phyloP scores from a whole-genome alignment of 306 rosid species.

The Bauhinia variegata region DNA sequence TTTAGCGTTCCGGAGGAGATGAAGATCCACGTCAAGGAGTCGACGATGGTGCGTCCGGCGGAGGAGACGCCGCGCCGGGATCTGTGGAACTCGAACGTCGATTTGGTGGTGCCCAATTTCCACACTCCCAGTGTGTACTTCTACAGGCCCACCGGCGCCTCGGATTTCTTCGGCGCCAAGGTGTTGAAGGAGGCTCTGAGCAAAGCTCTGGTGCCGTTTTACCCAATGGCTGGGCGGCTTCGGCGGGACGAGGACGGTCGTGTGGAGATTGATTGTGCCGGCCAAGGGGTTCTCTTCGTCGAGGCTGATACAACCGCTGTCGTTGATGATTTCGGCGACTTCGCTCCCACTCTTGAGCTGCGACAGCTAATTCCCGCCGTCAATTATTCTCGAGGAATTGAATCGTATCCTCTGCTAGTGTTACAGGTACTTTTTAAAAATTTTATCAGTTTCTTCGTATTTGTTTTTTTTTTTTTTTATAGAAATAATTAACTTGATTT shows the following conservation, averaged over 20 bases:
- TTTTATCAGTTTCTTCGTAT: not conserved
- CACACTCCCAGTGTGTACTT: constrained; percentile 85
- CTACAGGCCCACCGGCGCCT: constrained; percentile 49
- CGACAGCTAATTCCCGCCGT: constrained; percentile 75
- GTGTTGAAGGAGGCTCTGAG: constrained; percentile 63
- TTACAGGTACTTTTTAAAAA: constrained; percentile 57
- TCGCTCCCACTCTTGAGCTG: constrained; percentile 76
- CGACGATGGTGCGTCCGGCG: constrained; percentile 73
- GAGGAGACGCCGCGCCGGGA: constrained; percentile 53
- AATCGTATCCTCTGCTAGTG: constrained; percentile 62
- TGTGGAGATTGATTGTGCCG: constrained; percentile 74
- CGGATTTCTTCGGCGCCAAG: constrained; percentile 57
- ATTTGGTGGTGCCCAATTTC: constrained; percentile 65
- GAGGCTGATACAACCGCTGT: constrained; percentile 57
- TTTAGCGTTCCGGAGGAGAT: constrained; percentile 13
- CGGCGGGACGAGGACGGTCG: constrained; percentile 75
- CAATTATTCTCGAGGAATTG: constrained; percentile 70
- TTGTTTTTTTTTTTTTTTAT: not conserved
- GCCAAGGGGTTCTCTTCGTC: constrained; percentile 73
- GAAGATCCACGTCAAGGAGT: constrained; percentile 57
- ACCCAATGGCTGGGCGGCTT: constrained; percentile 81
- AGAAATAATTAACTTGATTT: not conserved
- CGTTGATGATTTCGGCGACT: constrained; percentile 80
- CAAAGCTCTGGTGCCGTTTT: constrained; percentile 72
- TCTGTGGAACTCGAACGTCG: constrained; percentile 83